Conservation (phyloP, 2,329 filamentous ascomycete genomes). For the Penicillium hordei region DNA sequence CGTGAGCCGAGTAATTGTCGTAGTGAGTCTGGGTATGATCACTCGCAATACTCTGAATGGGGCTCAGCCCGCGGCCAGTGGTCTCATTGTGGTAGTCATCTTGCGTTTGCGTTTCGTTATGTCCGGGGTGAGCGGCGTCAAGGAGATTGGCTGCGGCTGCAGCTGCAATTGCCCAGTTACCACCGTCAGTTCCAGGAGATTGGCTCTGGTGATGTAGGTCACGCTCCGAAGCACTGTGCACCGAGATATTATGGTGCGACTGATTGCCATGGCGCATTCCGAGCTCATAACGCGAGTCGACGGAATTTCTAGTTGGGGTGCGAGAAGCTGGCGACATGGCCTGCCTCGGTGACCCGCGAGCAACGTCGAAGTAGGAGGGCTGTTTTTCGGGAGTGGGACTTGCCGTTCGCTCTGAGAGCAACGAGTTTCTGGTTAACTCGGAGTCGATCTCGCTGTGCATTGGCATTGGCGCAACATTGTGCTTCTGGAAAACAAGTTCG, state of each 20-base stretch:
- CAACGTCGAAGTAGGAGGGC: slow-evolving; percentile 62
- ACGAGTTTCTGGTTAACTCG: slow-evolving; percentile 82
- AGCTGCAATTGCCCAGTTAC: slow-evolving; percentile 41
- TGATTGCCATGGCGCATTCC: slow-evolving; percentile 65
- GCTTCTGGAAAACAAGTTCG: slow-evolving; percentile 53
- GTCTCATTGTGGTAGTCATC: slow-evolving; percentile 58
- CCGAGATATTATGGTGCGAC: slow-evolving; percentile 53
- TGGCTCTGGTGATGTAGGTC: slow-evolving; percentile 44
- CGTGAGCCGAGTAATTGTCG: slow-evolving; percentile 8
- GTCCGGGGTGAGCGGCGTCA: slow-evolving; percentile 44
- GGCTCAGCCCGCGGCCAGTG: slow-evolving; percentile 73
- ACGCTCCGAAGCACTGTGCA: slow-evolving; percentile 46
- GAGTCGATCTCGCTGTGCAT: slow-evolving; percentile 83
- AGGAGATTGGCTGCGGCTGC: slow-evolving; percentile 41
- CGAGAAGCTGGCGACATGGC: slow-evolving; percentile 61
- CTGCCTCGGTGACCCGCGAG: slow-evolving; percentile 55
- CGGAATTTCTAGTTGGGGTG: slow-evolving; percentile 58
- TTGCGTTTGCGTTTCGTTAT: slow-evolving; percentile 52
- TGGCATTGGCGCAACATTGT: slow-evolving; percentile 77
- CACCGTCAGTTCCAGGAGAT: slow-evolving; percentile 34
- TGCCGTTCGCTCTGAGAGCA: slow-evolving; percentile 78
- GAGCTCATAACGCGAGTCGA: slow-evolving; percentile 53
- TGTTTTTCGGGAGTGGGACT: slow-evolving; percentile 67
- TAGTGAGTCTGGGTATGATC: slow-evolving; percentile 68
- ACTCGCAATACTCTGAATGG: slow-evolving; percentile 88